Percentiles rank a stretch among this genome's conserved stretches.
phyloP scores from a whole-genome alignment of 1,284 basidiomycete species.

The Microbotryum intermedium region DNA sequence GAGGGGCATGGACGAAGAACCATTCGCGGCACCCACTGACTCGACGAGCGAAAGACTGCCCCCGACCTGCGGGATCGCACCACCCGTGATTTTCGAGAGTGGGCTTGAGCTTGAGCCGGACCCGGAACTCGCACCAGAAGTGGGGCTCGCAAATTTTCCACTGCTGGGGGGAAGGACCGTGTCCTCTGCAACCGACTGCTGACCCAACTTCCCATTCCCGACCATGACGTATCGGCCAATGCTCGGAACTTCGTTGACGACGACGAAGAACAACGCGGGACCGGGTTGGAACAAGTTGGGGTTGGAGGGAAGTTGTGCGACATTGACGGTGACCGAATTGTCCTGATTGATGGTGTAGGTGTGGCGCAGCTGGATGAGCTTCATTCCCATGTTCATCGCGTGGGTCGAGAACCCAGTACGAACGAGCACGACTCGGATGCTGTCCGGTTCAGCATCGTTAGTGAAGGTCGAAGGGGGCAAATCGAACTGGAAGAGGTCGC shows the following conservation, averaged over 20 bases:
- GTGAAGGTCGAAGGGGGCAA: not conserved
- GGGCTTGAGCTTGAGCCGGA: no score
- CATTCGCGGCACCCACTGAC: no score
- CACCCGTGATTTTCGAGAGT: no score
- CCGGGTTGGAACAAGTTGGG: constrained; percentile 35
- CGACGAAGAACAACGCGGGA: constrained; percentile 36
- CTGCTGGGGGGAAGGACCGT: not conserved
- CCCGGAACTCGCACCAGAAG: no score
- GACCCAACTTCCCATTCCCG: constrained; percentile 33
- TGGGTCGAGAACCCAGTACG: constrained; percentile 40
- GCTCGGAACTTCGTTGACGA: constrained; percentile 34
- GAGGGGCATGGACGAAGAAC: no score
- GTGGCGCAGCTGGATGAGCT: constrained; percentile 35
- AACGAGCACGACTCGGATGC: constrained; percentile 37
- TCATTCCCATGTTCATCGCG: constrained; percentile 40
- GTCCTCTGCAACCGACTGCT: constrained; percentile 12
- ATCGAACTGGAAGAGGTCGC: constrained; percentile 7
- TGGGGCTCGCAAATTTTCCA: not conserved
- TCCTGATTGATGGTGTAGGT: constrained; percentile 37
- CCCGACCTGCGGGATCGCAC: no score
- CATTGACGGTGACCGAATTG: constrained; percentile 34
- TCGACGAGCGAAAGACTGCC: no score
- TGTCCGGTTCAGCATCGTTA: constrained; percentile 7
- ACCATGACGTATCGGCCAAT: constrained; percentile 35
- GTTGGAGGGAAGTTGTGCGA: constrained; percentile 35